These are phyloP conservation scores for Pyrus hybrid DNA, from an alignment of 331 rosid genomes.

Conservation along the genomic window DNA sequence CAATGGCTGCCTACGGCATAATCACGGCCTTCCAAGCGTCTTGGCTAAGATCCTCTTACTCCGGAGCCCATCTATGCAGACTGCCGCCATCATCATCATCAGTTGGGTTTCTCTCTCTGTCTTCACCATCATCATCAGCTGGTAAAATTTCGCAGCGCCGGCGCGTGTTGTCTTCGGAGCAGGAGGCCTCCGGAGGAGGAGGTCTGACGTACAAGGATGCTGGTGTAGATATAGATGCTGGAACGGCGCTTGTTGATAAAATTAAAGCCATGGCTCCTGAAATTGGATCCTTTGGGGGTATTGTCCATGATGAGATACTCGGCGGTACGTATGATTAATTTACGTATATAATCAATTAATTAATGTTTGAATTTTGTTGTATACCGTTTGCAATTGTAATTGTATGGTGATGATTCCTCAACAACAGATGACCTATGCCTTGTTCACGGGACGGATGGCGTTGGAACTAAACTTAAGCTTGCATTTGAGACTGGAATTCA, in stretches of 20 bases:
- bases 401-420: background rate
- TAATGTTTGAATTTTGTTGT: background rate
- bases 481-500: slow-evolving; percentile 89
- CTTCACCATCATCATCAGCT: background rate
- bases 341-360: too few relatives aligned
- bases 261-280: slow-evolving; percentile 89
- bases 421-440: slow-evolving; percentile 59
- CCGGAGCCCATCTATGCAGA: background rate
- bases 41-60: background rate
- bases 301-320: slow-evolving; percentile 32
- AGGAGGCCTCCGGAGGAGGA: background rate
- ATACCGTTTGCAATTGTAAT: background rate
- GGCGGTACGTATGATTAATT: background rate
- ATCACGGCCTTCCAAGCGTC: background rate
- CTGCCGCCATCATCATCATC: background rate
- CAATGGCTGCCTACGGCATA: background rate
- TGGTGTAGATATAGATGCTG: slow-evolving; percentile 85
- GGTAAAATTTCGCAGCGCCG: background rate
- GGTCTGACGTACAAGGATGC: slow-evolving; percentile 73
- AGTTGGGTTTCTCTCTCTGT: too few relatives aligned
- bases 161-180: background rate
- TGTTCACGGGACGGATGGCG: slow-evolving; percentile 91
- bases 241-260: slow-evolving; percentile 61
- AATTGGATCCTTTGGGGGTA: slow-evolving; percentile 81
- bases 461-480: slow-evolving; percentile 87